Conservation (phyloP, 2,329 filamentous ascomycete genomes). For the Microcyclospora tardicrescens region DNA sequence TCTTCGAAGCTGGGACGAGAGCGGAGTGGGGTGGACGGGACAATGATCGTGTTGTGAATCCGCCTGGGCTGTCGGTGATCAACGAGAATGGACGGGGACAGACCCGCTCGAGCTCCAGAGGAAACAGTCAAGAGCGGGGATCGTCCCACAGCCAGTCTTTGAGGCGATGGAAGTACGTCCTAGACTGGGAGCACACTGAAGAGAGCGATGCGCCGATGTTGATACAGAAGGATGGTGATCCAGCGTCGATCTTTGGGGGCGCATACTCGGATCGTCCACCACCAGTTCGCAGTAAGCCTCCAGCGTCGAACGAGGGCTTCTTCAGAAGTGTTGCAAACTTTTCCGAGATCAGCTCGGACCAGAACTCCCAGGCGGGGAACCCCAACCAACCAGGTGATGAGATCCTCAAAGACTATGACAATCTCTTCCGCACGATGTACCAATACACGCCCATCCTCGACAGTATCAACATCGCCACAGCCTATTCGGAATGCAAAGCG, state of each 20-base stretch:
- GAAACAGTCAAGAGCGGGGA: slow-evolving; percentile 26
- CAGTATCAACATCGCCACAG: slow-evolving; percentile 75
- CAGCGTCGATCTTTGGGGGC: slow-evolving; percentile 17
- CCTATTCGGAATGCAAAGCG: slow-evolving; percentile 88
- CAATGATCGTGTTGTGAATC: neutral
- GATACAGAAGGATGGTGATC: slow-evolving; percentile 54
- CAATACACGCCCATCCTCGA: slow-evolving; percentile 77
- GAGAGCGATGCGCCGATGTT: slow-evolving; percentile 75
- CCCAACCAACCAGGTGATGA: slow-evolving; percentile 51
- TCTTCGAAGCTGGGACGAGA: slow-evolving; percentile 61
- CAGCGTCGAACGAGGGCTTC: slow-evolving; percentile 54
- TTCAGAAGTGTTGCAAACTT: slow-evolving; percentile 83
- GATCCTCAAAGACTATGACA: slow-evolving; percentile 82
- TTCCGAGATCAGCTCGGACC: slow-evolving; percentile 39
- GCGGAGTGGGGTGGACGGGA: slow-evolving; percentile 18
- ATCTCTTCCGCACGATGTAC: slow-evolving; percentile 91
- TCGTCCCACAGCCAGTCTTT: slow-evolving; percentile 24
- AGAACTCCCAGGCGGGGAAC: slow-evolving; percentile 26
- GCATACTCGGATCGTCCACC: slow-evolving; percentile 34
- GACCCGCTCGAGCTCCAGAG: slow-evolving; percentile 21
- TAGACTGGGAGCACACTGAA: slow-evolving; percentile 58
- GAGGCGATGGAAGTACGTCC: slow-evolving; percentile 72
- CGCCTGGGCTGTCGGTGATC: slow-evolving; percentile 13
- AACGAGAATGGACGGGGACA: slow-evolving; percentile 16
- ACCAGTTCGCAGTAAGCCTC: slow-evolving; percentile 48